Base-by-base conservation (phyloP, 148 eudicot genomes). In the Nepenthes mirabilis region DNA sequence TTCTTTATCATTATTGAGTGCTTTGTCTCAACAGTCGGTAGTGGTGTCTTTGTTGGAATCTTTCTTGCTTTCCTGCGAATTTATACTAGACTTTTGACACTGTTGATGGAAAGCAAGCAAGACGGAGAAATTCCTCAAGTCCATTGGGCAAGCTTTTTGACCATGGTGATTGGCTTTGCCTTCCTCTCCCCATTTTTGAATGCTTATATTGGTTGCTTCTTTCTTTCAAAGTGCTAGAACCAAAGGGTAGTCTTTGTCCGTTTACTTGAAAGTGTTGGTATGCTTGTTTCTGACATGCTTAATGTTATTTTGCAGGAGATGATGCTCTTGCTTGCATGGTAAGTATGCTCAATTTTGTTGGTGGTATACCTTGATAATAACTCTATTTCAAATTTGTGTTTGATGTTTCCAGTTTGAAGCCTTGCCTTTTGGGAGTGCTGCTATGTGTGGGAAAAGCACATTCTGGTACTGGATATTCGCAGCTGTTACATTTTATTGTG, bases 101-200 rank as follows among this genome's bases (percentile, higher is more conserved):
- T 47, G 97, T 94, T 63, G 99, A 89, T 83, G 99, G 99, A 60
- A 94, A 94, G 74, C 99, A 94, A 79, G 99, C 99, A 72, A 84
- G 99, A 76, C 77, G 99, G 66, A 94, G 97, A 64, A 86, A 81
- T 74, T 94, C 97, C 36, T 94, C 99, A 56, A 86, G 99, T 75
- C 99, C 99, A 75, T 62, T 94, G 74, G 99, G 97, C 43, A 97
- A 89, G 73, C 96, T 94, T 67, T 94, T 89, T 78, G 99, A 94
- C 61, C 96, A 88, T 76, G 96, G 99, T 89, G 66, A 79, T 43
- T 55, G 59, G 59, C 40, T 3, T 56, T 64, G 56, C 33, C 49
- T 59, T 23, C 59, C 48, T 34, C 52, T 33, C 65, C 34, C 51
- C 58, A 32, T n/a, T 36, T 36, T 9, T 34, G 10, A 60, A 43